Percentiles rank a stretch among this genome's conserved stretches.
phyloP scores from a whole-genome alignment of 805 yeast species.

The Barnettozyma californica region DNA sequence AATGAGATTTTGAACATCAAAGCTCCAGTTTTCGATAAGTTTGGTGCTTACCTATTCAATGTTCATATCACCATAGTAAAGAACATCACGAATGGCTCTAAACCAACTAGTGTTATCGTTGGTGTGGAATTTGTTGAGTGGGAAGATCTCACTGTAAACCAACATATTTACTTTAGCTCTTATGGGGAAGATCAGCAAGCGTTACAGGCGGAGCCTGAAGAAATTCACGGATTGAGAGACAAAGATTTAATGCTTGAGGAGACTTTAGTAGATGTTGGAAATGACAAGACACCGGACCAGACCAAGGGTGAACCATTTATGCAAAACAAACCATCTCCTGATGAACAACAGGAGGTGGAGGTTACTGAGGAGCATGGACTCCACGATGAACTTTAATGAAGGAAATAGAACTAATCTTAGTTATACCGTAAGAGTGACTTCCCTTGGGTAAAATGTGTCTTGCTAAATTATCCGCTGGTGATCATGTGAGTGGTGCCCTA shows the following conservation, averaged over 20 bases:
- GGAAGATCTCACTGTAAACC: neutral
- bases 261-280: neutral
- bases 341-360: neutral
- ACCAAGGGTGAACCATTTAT: neutral
- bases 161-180: neutral
- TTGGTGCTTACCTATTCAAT: conserved; percentile 4
- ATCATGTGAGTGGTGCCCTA: too few species aligned
- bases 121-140: neutral
- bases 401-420: too few species aligned
- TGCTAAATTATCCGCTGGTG: too few species aligned
- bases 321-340: neutral
- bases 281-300: neutral
- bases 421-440: too few species aligned
- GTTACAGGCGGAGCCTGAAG: neutral
- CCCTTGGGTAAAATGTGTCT: too few species aligned
- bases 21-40: conserved; percentile 4
- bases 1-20: conserved; percentile 2
- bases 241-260: neutral
- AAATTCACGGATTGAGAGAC: neutral
- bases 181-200: neutral
- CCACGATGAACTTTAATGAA: neutral
- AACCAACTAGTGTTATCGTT: neutral
- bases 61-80: conserved; percentile 1
- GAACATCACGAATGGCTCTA: neutral
- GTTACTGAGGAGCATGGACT: neutral